phyloP scores from a whole-genome alignment of 2,329 filamentous ascomycete species.

The Trematosphaeria pertusa region DNA sequence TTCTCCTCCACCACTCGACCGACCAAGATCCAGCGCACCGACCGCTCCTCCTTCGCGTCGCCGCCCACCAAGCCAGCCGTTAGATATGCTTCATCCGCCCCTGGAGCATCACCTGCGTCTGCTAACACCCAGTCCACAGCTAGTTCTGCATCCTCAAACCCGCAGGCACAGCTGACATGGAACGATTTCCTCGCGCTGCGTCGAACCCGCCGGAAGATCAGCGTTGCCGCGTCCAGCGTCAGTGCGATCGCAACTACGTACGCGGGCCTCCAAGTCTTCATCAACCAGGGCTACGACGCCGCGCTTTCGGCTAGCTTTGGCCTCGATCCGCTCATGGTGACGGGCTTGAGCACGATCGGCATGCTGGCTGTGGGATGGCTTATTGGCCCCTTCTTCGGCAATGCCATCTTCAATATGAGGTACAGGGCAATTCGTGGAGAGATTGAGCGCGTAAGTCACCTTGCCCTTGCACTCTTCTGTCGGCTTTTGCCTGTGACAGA shows the following conservation, averaged over 20 bases:
- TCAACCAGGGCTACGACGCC: conserved; percentile 74
- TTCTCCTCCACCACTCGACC: conserved; percentile 39
- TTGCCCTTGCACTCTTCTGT: not conserved
- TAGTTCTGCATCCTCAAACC: conserved; percentile 17
- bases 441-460: conserved; percentile 69
- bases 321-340: conserved; percentile 84
- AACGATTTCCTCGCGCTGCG: conserved; percentile 92
- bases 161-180: conserved; percentile 64
- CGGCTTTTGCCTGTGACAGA: not conserved
- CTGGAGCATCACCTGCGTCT: conserved; percentile 7
- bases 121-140: conserved; percentile 18
- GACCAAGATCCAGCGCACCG: conserved; percentile 26
- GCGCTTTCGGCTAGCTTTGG: conserved; percentile 72
- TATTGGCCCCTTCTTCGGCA: conserved; percentile 81
- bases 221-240: conserved; percentile 76
- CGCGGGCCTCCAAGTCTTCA: conserved; percentile 69
- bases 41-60: conserved; percentile 18
- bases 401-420: conserved; percentile 76
- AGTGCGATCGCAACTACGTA: conserved; percentile 69
- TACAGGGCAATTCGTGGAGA: conserved; percentile 74
- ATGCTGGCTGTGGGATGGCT: conserved; percentile 88
- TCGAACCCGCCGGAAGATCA: conserved; percentile 82
- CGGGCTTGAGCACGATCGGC: conserved; percentile 79
- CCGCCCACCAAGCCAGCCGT: conserved; percentile 12
- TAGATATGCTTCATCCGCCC: conserved; percentile 35